A percentile compares a stretch with the other conserved stretches of the same genome.
These are phyloP conservation scores for Hypericum androsaemum DNA, from an alignment of 345 rosid genomes.

Conservation along the genomic window DNA sequence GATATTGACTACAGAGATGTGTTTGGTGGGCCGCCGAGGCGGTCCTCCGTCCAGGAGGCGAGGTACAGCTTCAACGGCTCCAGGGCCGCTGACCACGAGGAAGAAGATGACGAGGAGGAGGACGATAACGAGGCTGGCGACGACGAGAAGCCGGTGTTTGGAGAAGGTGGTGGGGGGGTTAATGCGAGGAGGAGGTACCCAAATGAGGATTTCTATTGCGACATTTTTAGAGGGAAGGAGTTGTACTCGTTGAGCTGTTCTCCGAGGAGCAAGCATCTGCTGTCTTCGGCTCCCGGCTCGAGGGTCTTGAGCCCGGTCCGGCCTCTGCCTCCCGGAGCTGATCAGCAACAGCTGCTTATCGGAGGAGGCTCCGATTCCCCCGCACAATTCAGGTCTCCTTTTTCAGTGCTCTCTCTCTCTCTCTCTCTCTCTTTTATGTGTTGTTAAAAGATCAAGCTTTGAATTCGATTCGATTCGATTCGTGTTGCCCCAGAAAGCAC, in stretches of 20 bases:
- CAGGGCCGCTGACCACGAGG: neutral
- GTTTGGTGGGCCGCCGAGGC: slow-evolving; percentile 80
- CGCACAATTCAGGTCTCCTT: slow-evolving; percentile 59
- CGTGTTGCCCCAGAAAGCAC: too few relatives aligned
- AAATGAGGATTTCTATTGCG: slow-evolving; percentile 53
- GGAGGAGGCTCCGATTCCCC: slow-evolving; percentile 33
- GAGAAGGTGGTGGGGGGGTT: slow-evolving; percentile 31
- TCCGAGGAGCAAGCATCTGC: slow-evolving; percentile 39
- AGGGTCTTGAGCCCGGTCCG: slow-evolving; percentile 48
- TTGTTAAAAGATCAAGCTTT: neutral
- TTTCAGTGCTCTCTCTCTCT: neutral
- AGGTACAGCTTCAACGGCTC: slow-evolving; percentile 36
- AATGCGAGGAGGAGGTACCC: slow-evolving; percentile 29
- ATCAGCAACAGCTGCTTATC: slow-evolving; percentile 16
- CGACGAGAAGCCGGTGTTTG: slow-evolving; percentile 68
- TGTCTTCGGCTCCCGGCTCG: slow-evolving; percentile 42
- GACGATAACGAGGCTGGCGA: too few relatives aligned
- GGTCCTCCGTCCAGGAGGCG: slow-evolving; percentile 36
- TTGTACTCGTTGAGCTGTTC: slow-evolving; percentile 26
- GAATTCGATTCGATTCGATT: neutral
- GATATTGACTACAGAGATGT: slow-evolving; percentile 72
- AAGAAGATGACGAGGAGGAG: slow-evolving; percentile 8
- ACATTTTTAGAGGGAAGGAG: slow-evolving; percentile 52
- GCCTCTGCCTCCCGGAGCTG: slow-evolving; percentile 41
- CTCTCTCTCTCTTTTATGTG: slow-evolving; percentile 3